Evolutionary conservation across 202 grass and related monocot species (phyloP), one percentile per base, ranked within the genome.

Genomic region (Sporobolus alterniflorus): DNA sequence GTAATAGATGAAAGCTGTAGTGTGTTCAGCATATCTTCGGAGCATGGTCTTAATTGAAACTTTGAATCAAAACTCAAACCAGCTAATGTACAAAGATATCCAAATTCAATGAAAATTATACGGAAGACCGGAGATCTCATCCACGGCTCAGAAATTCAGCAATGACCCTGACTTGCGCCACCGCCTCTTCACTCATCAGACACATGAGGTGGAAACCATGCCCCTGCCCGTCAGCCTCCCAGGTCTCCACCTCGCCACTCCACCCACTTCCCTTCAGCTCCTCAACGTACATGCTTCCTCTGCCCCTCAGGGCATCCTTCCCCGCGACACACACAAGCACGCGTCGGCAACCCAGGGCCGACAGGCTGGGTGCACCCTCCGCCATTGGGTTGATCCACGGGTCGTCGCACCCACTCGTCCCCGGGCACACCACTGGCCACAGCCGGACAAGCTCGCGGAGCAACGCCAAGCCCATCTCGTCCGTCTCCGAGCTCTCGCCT

Each of bases 321-420:
- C 86, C 90, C 1, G 78, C 93, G 6, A 89, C 42, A 28, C 88
- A 96, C 63, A 96, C 68, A 71, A 96, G 69, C 18, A 80, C 71
- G 6, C 81, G 86, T 33, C 43, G 40, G 67, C 86, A 89, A 1
- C 88, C 92, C 47, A 94, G 77, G 26, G 5, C 43, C n/a, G 84
- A 64, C 13, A 94, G 82, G 7, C 59, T 81, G 6, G 88, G 88
- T 24, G 90, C 90, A 42, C 84, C 69, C 8, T 73, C 76, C 7
- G 87, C 77, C 82, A 92, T 85, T 13, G 92, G 92, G 68, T 96
- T 96, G 88, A 96, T 96, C 76, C 84, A 89, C 7, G 88, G 90
- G 56, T 96, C 90, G 13, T 91, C 90, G 16, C 84, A 84, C 7
- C 90, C 93, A 5, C 60, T 96, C 39, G 85, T 91, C 32, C 83